These are phyloP conservation scores for Yarrowia porcina DNA, from an alignment of 805 yeast species.

Conservation along the genomic window DNA sequence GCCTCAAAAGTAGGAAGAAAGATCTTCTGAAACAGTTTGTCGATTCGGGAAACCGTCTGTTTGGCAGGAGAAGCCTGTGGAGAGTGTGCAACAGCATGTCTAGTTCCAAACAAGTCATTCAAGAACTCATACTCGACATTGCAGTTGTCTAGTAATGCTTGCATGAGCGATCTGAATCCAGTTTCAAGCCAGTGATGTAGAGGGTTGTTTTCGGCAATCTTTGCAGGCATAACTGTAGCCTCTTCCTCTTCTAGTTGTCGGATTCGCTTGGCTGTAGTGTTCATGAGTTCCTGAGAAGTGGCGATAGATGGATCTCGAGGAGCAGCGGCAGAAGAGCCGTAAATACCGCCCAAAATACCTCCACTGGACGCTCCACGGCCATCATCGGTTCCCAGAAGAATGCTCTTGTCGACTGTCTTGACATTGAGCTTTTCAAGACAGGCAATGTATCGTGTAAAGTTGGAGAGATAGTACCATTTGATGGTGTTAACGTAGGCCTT, in stretches of 20 bases:
- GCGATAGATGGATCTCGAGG: conserved; percentile 54
- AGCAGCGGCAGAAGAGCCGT: conserved; percentile 20
- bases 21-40: conserved; percentile 44
- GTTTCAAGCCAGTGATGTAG: conserved; percentile 66
- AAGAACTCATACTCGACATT: conserved; percentile 73
- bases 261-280: conserved; percentile 18
- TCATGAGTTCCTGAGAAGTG: conserved; percentile 32
- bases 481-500: conserved; percentile 84
- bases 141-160: conserved; percentile 72
- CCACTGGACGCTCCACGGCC: background rate
- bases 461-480: conserved; percentile 85
- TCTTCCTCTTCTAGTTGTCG: conserved; percentile 39
- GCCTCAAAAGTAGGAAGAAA: conserved; percentile 53
- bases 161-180: conserved; percentile 66
- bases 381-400: conserved; percentile 51
- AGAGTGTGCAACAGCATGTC: conserved; percentile 37
- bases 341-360: conserved; percentile 30
- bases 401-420: conserved; percentile 52
- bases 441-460: conserved; percentile 71
- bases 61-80: conserved; percentile 18
- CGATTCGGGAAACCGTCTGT: conserved; percentile 16
- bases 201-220: conserved; percentile 76
- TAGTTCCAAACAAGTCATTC: conserved; percentile 62
- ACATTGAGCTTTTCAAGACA: conserved; percentile 64
- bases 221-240: conserved; percentile 70